These are phyloP conservation scores for Phialophora chinensis DNA, from an alignment of 2,329 filamentous ascomycete genomes.

Conservation along the genomic window DNA sequence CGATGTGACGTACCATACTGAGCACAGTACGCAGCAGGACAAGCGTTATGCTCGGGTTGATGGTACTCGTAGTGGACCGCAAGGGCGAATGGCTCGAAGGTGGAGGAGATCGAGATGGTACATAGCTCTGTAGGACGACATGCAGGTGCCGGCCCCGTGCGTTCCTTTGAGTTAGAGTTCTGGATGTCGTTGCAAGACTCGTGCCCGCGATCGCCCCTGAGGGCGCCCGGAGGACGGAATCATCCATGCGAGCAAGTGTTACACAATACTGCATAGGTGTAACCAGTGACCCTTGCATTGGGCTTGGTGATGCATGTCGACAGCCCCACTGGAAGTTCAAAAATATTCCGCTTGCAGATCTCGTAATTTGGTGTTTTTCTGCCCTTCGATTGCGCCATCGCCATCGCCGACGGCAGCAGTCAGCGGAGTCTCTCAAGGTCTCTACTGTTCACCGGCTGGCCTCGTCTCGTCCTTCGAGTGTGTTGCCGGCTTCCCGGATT, in stretches of 20 bases:
- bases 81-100: neutral
- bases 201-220: conserved; percentile 5
- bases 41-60: neutral
- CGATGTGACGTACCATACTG: neutral
- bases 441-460: neutral
- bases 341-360: conserved; percentile 7
- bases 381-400: conserved; percentile 19
- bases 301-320: neutral
- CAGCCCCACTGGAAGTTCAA: neutral
- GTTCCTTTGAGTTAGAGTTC: neutral
- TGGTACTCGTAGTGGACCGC: no score
- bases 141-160: neutral
- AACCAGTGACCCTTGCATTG: neutral
- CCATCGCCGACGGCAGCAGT: neutral
- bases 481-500: neutral
- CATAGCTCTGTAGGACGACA: neutral
- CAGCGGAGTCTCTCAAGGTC: neutral
- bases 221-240: neutral
- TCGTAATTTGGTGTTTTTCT: neutral
- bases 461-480: neutral
- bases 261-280: neutral
- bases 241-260: neutral
- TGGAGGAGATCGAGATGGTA: neutral
- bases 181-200: conserved; percentile 4
- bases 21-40: neutral